These are phyloP conservation scores for Suhomyces sp. DNA, from an alignment of 805 yeast genomes.

Conservation along the genomic window DNA sequence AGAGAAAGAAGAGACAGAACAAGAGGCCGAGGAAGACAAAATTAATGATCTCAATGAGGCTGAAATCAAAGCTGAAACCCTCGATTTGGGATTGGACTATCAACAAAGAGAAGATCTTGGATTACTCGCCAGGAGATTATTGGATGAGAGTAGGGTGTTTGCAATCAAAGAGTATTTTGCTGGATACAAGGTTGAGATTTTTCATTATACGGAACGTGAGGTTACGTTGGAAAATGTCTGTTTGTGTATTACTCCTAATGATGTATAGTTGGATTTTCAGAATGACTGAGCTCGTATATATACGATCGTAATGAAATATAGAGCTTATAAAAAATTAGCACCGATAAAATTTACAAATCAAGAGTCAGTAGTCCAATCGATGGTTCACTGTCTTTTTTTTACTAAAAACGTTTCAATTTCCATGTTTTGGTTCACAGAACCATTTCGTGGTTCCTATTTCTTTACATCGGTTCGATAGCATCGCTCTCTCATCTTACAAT, in stretches of 20 bases:
- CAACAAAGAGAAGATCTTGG: conserved; percentile 62
- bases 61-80: conserved; percentile 18
- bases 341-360: too few relatives aligned
- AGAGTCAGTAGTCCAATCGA: too few relatives aligned
- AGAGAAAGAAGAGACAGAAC: conserved; percentile 28
- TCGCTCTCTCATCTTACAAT: too few relatives aligned
- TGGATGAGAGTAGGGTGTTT: conserved; percentile 68
- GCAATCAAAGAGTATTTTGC: conserved; percentile 38
- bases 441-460: too few relatives aligned
- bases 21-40: conserved; percentile 3
- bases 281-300: too few relatives aligned
- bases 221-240: conserved; percentile 74
- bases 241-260: conserved; percentile 23
- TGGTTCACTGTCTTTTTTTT: too few relatives aligned
- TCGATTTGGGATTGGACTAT: conserved; percentile 44
- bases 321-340: too few relatives aligned
- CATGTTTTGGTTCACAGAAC: too few relatives aligned
- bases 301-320: too few relatives aligned
- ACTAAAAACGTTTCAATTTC: too few relatives aligned
- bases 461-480: too few relatives aligned
- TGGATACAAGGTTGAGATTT: conserved; percentile 48
- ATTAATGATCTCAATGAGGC: neutral
- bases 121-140: conserved; percentile 61
- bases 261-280: neutral
- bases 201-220: conserved; percentile 55